A percentile compares a stretch with the other conserved stretches of the same genome.
phyloP scores from a whole-genome alignment of 805 yeast species.

The Zygoascus tannicola region DNA sequence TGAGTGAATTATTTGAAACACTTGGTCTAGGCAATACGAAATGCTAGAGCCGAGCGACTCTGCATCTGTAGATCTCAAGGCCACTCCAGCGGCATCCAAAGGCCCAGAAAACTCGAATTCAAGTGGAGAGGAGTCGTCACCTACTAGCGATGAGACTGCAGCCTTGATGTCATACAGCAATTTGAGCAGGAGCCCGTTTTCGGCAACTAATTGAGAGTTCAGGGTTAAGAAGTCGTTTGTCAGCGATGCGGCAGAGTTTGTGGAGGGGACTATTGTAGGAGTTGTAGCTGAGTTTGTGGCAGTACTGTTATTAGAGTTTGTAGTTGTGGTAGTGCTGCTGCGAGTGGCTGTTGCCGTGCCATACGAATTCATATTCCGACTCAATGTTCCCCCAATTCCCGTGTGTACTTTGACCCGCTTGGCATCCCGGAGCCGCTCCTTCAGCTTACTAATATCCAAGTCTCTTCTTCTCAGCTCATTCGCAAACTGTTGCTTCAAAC shows the following conservation, averaged over 20 bases:
- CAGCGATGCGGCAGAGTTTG: background rate
- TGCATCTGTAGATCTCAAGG: conserved; percentile 4
- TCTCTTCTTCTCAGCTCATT: conserved; percentile 20
- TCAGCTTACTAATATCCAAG: conserved; percentile 16
- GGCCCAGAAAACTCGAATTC: conserved; percentile 3
- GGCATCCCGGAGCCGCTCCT: conserved; percentile 17
- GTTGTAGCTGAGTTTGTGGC: background rate
- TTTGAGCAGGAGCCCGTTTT: conserved; percentile 14
- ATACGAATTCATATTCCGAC: conserved; percentile 11
- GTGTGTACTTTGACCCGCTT: conserved; percentile 7
- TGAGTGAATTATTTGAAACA: conserved; percentile 11
- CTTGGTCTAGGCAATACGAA: conserved; percentile 8
- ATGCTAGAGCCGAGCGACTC: conserved; percentile 12
- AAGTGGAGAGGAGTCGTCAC: conserved; percentile 1
- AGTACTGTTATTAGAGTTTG: background rate
- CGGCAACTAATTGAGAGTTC: conserved; percentile 11
- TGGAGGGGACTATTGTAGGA: background rate
- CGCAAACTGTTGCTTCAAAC: conserved; percentile 14
- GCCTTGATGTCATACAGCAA: conserved; percentile 10
- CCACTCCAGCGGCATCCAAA: conserved; percentile 9
- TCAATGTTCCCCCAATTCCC: conserved; percentile 13
- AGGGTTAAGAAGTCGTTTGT: conserved; percentile 6
- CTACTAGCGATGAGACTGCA: conserved; percentile 5
- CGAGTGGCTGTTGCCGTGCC: background rate
- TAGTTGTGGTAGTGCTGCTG: background rate